Base-by-base conservation (phyloP, 73 alveolate genomes). In the Paramecium pentaurelia region DNA sequence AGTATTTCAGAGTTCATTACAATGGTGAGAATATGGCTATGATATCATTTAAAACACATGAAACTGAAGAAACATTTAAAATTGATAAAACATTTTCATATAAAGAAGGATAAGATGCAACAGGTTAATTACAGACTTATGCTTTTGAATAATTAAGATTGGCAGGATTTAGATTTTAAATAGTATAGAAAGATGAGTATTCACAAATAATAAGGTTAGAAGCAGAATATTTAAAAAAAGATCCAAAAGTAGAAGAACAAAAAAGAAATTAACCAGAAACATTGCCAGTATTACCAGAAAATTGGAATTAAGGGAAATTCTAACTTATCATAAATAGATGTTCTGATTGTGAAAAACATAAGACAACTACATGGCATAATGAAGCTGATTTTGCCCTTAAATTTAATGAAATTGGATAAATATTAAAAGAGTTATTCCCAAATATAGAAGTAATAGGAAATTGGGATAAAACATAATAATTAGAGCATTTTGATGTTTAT, bases 401-500 rank as follows among this genome's bases (percentile, higher is more conserved):
- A 92, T 98, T 97, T 90, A 98, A 98, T 94, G 97, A 92, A 44
- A 59, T 97, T 27, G 99, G 99, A 14, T 97, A 93, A 27, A 98
- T 96, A 20, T 95, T 98, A n/a, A 85, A 86, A 84, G 96, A 95
- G 45, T 80, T 92, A 60, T 98, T 98, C 86, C 99, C 99, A 32
- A 96, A 97, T 77, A 96, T 96, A 9, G 95, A 93, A 0, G 94
- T 98, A 4, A 92, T 98, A n/a, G 99, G 99, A 18, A 98, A 98
- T 93, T 96, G 97, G 93, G 99, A 98, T 44, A 97, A 95, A 58
- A 96, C 97, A 25, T 93, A 94, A 51, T 90, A 95, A 77, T 96
- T 96, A 54, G 99, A 98, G 36, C 96, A 96, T 64, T 98, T 98
- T 75, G 99, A 98, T 87, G 99, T 98, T 47, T 98, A 97, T 95